Percentiles rank a stretch among this genome's conserved stretches.
phyloP scores from a whole-genome alignment of 2,329 filamentous ascomycete species.

The Blastomyces silverae region DNA sequence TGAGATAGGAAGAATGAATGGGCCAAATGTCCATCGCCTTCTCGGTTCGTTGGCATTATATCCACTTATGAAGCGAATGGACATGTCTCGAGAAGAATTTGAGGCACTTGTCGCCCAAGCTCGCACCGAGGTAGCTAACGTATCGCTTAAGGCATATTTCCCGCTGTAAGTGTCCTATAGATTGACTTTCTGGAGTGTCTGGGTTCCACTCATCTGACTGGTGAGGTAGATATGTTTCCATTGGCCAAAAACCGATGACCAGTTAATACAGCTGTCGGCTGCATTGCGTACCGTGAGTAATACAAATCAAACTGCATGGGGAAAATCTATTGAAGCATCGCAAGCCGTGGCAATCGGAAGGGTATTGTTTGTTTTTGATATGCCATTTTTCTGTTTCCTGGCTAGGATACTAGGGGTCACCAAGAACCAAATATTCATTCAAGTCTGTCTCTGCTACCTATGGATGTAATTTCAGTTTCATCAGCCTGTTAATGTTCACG shows the following conservation, averaged over 20 bases:
- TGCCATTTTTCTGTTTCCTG: not conserved
- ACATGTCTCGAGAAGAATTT: constrained; percentile 38
- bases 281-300: not conserved
- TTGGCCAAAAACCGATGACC: constrained; percentile 35
- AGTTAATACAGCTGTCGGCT: not conserved
- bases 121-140: constrained; percentile 34
- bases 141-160: constrained; percentile 40
- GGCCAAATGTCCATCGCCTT: constrained; percentile 33
- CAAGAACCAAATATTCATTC: not conserved
- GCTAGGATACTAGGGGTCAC: not conserved
- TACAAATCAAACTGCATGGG: not conserved
- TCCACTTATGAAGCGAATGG: constrained; percentile 39
- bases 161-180: constrained; percentile 35
- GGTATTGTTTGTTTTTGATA: not conserved
- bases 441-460: not conserved
- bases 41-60: constrained; percentile 40
- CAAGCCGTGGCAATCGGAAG: not conserved
- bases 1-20: constrained; percentile 39
- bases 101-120: constrained; percentile 34
- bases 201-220: constrained; percentile 17
- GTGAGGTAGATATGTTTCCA: constrained; percentile 38
- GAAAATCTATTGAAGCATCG: not conserved
- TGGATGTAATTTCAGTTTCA: not conserved
- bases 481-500: constrained; percentile 2
- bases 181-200: not conserved